These are phyloP conservation scores for Graphilbum sp. DNA, from an alignment of 2,329 filamentous ascomycete species.

Conservation along the genomic window DNA sequence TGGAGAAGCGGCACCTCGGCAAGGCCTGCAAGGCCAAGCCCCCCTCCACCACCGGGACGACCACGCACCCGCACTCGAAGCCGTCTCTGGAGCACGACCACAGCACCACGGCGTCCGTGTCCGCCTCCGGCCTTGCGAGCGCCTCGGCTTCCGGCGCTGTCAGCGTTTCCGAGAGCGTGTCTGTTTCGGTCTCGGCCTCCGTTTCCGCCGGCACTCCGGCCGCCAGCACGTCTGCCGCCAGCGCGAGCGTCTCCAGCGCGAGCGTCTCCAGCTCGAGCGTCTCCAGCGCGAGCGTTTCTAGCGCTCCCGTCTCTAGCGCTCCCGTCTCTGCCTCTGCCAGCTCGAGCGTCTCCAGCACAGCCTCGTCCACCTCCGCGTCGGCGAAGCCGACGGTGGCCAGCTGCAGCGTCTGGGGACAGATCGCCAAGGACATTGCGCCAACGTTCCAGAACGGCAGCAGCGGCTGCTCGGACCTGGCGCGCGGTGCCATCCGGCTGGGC, in stretches of 20 bases:
- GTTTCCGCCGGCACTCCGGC: background rate
- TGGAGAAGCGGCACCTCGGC: background rate
- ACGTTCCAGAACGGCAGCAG: slow-evolving; percentile 15
- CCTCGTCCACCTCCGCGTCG: background rate
- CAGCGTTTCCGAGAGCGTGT: background rate
- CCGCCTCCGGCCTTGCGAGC: background rate
- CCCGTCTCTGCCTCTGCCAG: background rate
- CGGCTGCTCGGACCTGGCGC: slow-evolving; percentile 23
- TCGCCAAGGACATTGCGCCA: slow-evolving; percentile 18
- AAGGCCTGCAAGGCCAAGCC: background rate
- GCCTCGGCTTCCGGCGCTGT: background rate
- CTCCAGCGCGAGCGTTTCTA: too few species aligned
- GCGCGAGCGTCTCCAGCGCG: background rate
- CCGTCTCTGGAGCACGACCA: too few species aligned
- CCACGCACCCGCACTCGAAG: too few species aligned
- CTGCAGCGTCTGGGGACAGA: slow-evolving; percentile 20
- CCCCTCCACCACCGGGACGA: too few species aligned
- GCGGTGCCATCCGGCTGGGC: slow-evolving; percentile 25
- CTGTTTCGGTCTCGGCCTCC: background rate
- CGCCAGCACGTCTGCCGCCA: background rate
- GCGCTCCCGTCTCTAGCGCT: background rate
- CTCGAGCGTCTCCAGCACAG: background rate
- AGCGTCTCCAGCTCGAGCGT: background rate
- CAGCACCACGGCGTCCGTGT: too few species aligned
- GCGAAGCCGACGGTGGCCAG: slow-evolving; percentile 7